These are phyloP conservation scores for Penicillium ucsense DNA, from an alignment of 495 filamentous ascomycete genomes.

Conservation along the genomic window DNA sequence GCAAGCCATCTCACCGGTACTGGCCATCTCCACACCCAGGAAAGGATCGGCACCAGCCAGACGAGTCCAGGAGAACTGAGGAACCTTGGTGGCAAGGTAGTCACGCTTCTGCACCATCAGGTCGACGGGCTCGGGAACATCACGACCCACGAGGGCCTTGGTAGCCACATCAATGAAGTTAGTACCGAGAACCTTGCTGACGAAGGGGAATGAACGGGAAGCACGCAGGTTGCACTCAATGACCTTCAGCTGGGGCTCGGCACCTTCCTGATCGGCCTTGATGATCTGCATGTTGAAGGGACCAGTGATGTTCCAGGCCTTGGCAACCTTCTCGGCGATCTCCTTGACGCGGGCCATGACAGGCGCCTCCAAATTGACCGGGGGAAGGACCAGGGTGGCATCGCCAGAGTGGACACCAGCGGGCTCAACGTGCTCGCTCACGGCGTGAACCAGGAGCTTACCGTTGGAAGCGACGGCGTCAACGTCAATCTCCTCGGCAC, in stretches of 20 bases:
- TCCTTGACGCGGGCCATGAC: slow-evolving; percentile 82
- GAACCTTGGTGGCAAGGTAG: slow-evolving; percentile 93
- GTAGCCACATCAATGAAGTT: slow-evolving; percentile 98
- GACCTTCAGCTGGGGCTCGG: slow-evolving; percentile 73
- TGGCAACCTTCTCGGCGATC: slow-evolving; percentile 91
- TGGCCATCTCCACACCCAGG: slow-evolving; percentile 95
- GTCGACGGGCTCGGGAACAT: slow-evolving; percentile 79
- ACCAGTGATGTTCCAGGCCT: slow-evolving; percentile 93
- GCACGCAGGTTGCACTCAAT: slow-evolving; percentile 98
- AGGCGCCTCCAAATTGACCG: slow-evolving; percentile 60
- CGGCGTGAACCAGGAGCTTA: slow-evolving; percentile 81
- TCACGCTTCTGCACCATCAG: slow-evolving; percentile 81
- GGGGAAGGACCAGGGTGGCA: slow-evolving; percentile 85
- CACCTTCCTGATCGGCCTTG: slow-evolving; percentile 67
- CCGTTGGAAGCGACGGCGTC: slow-evolving; percentile 86
- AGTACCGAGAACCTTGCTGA: slow-evolving; percentile 89
- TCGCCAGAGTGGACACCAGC: slow-evolving; percentile 96
- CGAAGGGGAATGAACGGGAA: slow-evolving; percentile 95
- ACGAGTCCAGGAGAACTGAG: slow-evolving; percentile 97
- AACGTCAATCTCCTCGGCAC: slow-evolving; percentile 95
- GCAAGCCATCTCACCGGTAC: slow-evolving; percentile 95
- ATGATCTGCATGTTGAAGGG: slow-evolving; percentile 99
- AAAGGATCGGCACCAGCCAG: slow-evolving; percentile 97
- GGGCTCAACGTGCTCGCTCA: slow-evolving; percentile 93
- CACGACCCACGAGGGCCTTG: slow-evolving; percentile 77